A percentile compares a stretch with the other conserved stretches of the same genome.
These are phyloP conservation scores for Fusarium nodosum DNA, from an alignment of 2,329 filamentous ascomycete genomes.

Conservation along the genomic window DNA sequence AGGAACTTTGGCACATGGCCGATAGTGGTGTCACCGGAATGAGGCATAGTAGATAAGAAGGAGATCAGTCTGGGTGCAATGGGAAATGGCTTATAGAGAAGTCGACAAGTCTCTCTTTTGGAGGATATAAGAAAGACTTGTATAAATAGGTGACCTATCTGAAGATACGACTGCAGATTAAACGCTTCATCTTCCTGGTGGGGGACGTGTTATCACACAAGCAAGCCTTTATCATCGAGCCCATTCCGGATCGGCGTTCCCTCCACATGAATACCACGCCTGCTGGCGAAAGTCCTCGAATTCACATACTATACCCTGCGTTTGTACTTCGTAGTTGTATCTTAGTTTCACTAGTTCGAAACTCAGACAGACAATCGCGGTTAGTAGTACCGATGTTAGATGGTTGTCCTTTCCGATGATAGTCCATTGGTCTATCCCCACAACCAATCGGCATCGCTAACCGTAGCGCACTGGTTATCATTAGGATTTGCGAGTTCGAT, in stretches of 20 bases:
- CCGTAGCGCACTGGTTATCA: constrained; percentile 7
- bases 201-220: background rate
- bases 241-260: background rate
- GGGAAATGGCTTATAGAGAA: no score
- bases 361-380: background rate
- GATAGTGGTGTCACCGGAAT: background rate
- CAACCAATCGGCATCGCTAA: constrained; percentile 13
- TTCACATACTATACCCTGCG: constrained; percentile 14
- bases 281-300: background rate
- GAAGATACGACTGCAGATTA: background rate
- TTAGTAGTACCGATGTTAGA: background rate
- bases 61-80: background rate
- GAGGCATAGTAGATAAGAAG: background rate
- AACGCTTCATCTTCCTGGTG: background rate
- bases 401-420: constrained; percentile 13
- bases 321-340: background rate
- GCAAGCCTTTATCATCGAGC: background rate
- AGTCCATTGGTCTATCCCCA: background rate
- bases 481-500: background rate
- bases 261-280: background rate
- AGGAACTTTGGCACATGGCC: constrained; percentile 1
- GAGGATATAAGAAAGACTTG: background rate
- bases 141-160: background rate
- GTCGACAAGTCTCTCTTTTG: no score
- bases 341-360: background rate